A percentile compares a stretch with the other conserved stretches of the same genome.
Conservation (phyloP, 495 filamentous ascomycete genomes). For the Mycothermus thermophilus region DNA sequence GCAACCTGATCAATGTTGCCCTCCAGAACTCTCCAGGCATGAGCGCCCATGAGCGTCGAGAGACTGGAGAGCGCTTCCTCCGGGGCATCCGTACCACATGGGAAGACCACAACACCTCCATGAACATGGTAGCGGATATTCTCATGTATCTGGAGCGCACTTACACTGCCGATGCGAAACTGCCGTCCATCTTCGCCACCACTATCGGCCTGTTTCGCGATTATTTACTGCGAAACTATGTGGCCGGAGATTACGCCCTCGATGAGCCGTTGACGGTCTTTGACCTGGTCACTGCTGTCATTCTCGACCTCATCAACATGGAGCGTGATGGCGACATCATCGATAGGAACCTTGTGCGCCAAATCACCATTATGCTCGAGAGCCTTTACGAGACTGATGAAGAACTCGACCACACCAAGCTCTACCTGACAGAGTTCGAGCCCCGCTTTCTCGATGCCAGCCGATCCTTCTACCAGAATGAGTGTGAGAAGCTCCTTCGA, state of each 20-base stretch:
- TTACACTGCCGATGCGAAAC: constrained; percentile 53
- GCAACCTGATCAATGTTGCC: constrained; percentile 39
- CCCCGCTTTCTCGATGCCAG: constrained; percentile 59
- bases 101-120: constrained; percentile 78
- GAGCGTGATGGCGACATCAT: constrained; percentile 85
- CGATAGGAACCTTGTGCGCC: constrained; percentile 66
- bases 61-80: constrained; percentile 74
- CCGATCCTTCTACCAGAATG: constrained; percentile 55
- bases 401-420: constrained; percentile 58
- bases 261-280: constrained; percentile 38
- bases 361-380: constrained; percentile 83
- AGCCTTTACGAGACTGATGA: constrained; percentile 67
- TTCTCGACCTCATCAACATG: constrained; percentile 84
- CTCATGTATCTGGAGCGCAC: constrained; percentile 97
- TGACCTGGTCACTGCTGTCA: constrained; percentile 60
- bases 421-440: constrained; percentile 80
- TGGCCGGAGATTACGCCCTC: constrained; percentile 17
- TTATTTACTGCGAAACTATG: constrained; percentile 47
- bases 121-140: constrained; percentile 97
- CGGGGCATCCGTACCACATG: constrained; percentile 60
- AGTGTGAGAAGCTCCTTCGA: constrained; percentile 59
- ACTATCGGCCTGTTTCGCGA: constrained; percentile 84
- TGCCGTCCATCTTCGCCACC: constrained; percentile 65
- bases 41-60: constrained; percentile 58
- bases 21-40: constrained; percentile 35